phyloP scores from a whole-genome alignment of 768 basidiomycete species.

The Boletus sp. region DNA sequence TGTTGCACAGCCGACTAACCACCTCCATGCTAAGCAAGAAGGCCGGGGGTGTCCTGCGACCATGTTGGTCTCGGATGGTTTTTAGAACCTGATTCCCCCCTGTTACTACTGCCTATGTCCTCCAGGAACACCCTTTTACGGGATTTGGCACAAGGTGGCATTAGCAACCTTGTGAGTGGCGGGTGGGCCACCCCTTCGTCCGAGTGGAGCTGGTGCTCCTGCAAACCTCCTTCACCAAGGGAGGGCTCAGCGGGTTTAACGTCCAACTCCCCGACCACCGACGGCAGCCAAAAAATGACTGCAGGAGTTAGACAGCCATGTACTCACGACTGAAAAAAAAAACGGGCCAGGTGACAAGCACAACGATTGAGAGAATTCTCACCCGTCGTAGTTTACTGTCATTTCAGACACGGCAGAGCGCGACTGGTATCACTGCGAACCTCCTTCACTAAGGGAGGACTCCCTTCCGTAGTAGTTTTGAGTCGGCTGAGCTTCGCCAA shows the following conservation, averaged over 20 bases:
- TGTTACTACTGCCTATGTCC: conserved; percentile 5
- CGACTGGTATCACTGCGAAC: neutral
- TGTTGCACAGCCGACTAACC: neutral
- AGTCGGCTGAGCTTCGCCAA: neutral
- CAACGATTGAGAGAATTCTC: neutral
- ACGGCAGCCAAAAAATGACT: neutral
- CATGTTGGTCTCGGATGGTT: conserved; percentile 3
- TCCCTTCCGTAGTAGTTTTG: conserved; percentile 2
- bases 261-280: neutral
- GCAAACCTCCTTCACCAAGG: neutral
- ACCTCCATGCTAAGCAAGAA: neutral
- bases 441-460: conserved; percentile 2
- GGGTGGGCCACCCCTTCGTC: neutral
- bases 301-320: neutral
- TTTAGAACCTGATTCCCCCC: too few relatives aligned
- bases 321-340: neutral
- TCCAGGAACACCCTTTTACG: neutral
- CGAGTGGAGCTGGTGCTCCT: neutral
- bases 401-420: conserved; percentile 1
- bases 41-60: conserved; percentile 1
- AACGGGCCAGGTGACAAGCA: conserved; percentile 1
- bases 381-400: conserved; percentile 2
- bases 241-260: neutral
- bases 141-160: neutral
- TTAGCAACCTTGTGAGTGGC: neutral